Base-by-base conservation (phyloP, 768 basidiomycete species). In the Phylloporus sp. region DNA sequence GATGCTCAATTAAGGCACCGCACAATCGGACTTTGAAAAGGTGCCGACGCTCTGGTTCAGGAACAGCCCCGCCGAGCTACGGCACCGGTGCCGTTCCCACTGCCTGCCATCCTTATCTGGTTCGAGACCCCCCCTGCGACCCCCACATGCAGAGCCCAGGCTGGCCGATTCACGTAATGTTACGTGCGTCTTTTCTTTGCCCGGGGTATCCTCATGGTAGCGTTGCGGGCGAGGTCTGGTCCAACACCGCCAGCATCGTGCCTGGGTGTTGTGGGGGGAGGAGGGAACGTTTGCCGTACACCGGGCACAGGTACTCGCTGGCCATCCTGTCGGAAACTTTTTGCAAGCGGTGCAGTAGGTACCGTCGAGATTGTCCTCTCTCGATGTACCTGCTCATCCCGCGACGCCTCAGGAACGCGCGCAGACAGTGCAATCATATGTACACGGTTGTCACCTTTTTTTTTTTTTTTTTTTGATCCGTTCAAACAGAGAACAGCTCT, bases 1-100 rank as follows among this genome's bases (percentile, higher is more conserved):
- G 58, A 61, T 56, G 41, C 64, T 59, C 67, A 70, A 68, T 68
- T 68, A 68, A 68, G 67, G 67, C 67, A 68, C 67, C 54, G 66
- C 66, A 48, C 53, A 27, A 58, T 68, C 67, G 67, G 67, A 68
- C 64, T 69, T 57, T 10, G n/a, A 66, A 68, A 44, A 15, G 0
- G 29, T 6, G 0, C 67, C 65, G 45, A 24, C 10, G 2, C 11
- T 50, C 16, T 61, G 69, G 69, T 47, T 66, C 68, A 68, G 67
- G 67, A 55, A 70, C 69, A 59, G 45, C 62, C 53, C 58, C 64
- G 66, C 66, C 68, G 66, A 63, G 50, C 66, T 58, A 70, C 67
- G 67, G 67, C 67, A 70, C 67, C 69, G 67, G 60, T 47, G 46
- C 51, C 54, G 58, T 53, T 60, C 55, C 52, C 59, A 61, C 52